phyloP scores from a whole-genome alignment of 805 yeast genomes.

The Schwanniomyces vanrijiae region DNA sequence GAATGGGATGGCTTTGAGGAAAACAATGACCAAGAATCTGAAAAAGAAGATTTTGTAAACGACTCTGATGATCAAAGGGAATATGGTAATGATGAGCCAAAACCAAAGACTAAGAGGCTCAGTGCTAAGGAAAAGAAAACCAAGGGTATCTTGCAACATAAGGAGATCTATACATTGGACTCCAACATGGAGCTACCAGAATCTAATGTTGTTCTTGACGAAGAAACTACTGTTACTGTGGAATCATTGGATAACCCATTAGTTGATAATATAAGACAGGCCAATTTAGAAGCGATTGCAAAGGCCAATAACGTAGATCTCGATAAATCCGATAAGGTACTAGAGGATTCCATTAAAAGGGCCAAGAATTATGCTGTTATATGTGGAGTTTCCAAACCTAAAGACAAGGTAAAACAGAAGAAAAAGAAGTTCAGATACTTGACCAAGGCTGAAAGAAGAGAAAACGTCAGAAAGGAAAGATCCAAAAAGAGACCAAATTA shows the following conservation, averaged over 20 bases:
- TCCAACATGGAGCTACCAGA: conserved; percentile 15
- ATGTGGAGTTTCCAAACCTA: conserved; percentile 48
- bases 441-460: conserved; percentile 74
- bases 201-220: conserved; percentile 41
- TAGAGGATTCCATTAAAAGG: conserved; percentile 70
- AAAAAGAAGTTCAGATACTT: conserved; percentile 88
- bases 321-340: conserved; percentile 62
- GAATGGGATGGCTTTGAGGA: conserved; percentile 44
- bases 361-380: conserved; percentile 83
- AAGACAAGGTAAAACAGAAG: conserved; percentile 36
- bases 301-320: conserved; percentile 72
- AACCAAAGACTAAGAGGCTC: background rate
- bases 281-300: conserved; percentile 46
- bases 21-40: conserved; percentile 16
- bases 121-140: conserved; percentile 10
- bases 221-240: conserved; percentile 43
- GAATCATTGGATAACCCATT: conserved; percentile 47
- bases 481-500: conserved; percentile 14
- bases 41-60: conserved; percentile 4
- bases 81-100: conserved; percentile 4
- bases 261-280: conserved; percentile 28
- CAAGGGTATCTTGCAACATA: conserved; percentile 47
- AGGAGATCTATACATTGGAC: conserved; percentile 35
- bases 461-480: conserved; percentile 37
- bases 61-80: conserved; percentile 9